phyloP scores from a whole-genome alignment of 1,139 yeast genomes.

The Dujonia santamariae region DNA sequence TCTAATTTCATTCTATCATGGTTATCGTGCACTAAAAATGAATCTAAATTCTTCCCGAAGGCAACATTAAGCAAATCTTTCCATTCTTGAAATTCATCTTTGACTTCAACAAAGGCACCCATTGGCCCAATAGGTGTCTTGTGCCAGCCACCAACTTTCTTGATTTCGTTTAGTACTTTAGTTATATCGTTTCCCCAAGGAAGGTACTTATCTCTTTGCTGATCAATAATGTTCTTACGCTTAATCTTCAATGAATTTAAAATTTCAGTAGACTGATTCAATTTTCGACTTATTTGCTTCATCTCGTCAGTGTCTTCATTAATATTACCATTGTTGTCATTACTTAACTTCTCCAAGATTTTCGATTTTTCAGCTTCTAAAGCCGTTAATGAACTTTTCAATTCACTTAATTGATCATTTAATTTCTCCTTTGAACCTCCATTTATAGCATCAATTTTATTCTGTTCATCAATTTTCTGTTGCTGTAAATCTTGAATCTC shows the following conservation, averaged over 20 bases:
- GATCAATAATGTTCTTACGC: conserved; percentile 15
- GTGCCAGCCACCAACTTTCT: conserved; percentile 35
- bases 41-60: conserved; percentile 44
- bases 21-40: conserved; percentile 66
- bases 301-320: conserved; percentile 6
- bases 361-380: conserved; percentile 6
- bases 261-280: conserved; percentile 10
- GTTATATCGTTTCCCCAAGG: conserved; percentile 51
- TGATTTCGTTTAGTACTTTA: conserved; percentile 40
- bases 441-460: conserved; percentile 33
- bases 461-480: conserved; percentile 26
- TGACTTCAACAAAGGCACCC: conserved; percentile 61
- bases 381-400: conserved; percentile 10
- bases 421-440: conserved; percentile 38
- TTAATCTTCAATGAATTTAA: conserved; percentile 13
- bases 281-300: conserved; percentile 2
- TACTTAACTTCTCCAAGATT: conserved; percentile 7
- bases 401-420: conserved; percentile 12
- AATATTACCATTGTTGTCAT: conserved; percentile 7
- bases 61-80: conserved; percentile 55
- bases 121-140: conserved; percentile 78
- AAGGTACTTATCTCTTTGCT: conserved; percentile 27
- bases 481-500: conserved; percentile 20
- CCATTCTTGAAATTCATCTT: conserved; percentile 57
- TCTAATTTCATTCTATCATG: conserved; percentile 56